Base-by-base conservation (phyloP, 2,329 filamentous ascomycete species). In the Endoconidiophora laricicola region DNA sequence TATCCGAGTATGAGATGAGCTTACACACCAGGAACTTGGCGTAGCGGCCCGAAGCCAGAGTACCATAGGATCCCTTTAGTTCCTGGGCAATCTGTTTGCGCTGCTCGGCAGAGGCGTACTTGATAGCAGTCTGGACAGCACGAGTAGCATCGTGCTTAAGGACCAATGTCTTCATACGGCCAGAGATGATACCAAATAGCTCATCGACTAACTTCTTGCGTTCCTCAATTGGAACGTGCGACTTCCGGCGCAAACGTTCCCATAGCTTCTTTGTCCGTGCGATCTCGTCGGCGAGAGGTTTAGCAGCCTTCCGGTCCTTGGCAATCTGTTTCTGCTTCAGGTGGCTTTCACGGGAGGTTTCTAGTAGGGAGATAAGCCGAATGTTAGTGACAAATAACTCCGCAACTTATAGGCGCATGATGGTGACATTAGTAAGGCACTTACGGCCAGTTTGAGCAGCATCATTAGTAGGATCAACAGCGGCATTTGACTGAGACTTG, bases 91-190 rank as follows among this genome's bases (percentile, higher is more conserved):
- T 95, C 68, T 81, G 78, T 65, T 81, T 85, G 60, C 86, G 77
- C 67, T 95, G 88, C 54, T 84, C 81, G 50, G 79, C 72, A 43
- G 82, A 93, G 44, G 86, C 83, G 66, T 98, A 98, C 66, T 98
- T 98, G 66, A 98, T 78, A 37, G 90, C 91, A 10, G 88, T 95
- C 68, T 98, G 91, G 23, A 98, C 83, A 40, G 94, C 87, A 57
- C 91, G 78, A n/a, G 94, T 90, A 36, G 87, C 86, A 63, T 98
- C 91, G 65, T 98, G 91, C 75, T 98, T 98, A 68, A 98, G 84
- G 18, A 95, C 90, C 57, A 96, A 94, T 55, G 96, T 91, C 65
- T 86, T 86, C 59, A 96, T 83, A 52, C 84, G 79, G 48, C 88
- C 90, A 22, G 85, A 91, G 59, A 95, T 84, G 60, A 98, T 94